Evolutionary conservation across 1,139 yeast species (phyloP).

Genomic region (Lodderomyces margitis): DNA sequence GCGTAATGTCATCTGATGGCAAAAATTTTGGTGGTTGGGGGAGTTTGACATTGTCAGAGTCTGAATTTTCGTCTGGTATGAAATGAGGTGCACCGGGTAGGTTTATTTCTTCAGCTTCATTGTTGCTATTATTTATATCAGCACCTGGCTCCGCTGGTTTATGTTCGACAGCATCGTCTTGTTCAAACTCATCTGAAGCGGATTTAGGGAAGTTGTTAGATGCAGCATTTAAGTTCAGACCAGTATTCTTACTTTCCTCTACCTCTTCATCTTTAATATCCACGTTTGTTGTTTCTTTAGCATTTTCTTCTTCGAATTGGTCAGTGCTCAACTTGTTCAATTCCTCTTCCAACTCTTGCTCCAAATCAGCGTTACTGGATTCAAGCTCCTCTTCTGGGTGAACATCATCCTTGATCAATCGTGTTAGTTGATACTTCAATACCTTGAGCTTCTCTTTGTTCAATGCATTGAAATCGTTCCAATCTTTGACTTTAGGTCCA

Average conservation of each 20-base stretch:
- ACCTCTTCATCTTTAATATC: not conserved
- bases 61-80: conserved; percentile 26
- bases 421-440: conserved; percentile 40
- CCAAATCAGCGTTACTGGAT: conserved; percentile 28
- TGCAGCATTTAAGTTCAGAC: conserved; percentile 15
- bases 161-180: too few species aligned
- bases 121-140: not conserved
- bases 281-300: not conserved
- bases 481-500: conserved; percentile 26
- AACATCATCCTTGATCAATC: conserved; percentile 39
- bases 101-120: not conserved
- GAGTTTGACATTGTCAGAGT: conserved; percentile 24
- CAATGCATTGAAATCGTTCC: conserved; percentile 26
- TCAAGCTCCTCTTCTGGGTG: conserved; percentile 23
- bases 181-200: too few species aligned
- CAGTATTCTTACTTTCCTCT: too few species aligned
- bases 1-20: conserved; percentile 40
- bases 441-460: conserved; percentile 37
- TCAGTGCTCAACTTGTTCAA: conserved; percentile 17
- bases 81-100: conserved; percentile 35
- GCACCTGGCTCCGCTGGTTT: conserved; percentile 11
- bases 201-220: too few species aligned
- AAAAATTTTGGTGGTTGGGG: conserved; percentile 46
- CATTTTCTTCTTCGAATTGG: conserved; percentile 6
- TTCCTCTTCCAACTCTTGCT: conserved; percentile 28